A percentile compares a stretch with the other conserved stretches of the same genome.
phyloP scores from a whole-genome alignment of 2,329 filamentous ascomycete species.

The Monilinia aucupariae region DNA sequence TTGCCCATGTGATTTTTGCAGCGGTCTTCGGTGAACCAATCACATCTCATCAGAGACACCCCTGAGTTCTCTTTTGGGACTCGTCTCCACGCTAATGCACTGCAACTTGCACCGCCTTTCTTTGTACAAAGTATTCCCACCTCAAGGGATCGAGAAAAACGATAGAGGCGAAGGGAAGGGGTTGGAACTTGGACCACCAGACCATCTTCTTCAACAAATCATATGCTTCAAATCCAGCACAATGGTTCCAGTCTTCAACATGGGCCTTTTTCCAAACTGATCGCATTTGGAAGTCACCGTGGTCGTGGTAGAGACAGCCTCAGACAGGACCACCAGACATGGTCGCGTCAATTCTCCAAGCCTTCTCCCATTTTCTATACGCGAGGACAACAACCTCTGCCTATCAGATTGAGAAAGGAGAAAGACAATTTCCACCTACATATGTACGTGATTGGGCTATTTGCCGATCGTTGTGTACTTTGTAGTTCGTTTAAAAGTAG shows the following conservation, averaged over 20 bases:
- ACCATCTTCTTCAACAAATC: neutral
- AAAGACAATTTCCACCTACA: neutral
- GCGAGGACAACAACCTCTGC: neutral
- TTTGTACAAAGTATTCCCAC: too few relatives aligned
- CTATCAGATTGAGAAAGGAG: neutral
- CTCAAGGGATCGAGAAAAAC: too few relatives aligned
- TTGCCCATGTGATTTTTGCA: neutral
- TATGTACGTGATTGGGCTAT: neutral
- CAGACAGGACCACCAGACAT: neutral
- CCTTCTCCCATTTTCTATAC: neutral
- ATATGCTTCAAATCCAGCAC: neutral
- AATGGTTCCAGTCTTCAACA: neutral
- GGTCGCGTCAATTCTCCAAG: neutral
- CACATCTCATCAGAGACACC: neutral
- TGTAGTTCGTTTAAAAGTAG: neutral
- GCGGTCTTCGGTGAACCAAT: neutral
- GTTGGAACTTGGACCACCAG: neutral
- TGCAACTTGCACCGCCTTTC: neutral
- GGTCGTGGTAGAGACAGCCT: too few relatives aligned
- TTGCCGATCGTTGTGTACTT: neutral
- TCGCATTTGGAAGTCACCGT: too few relatives aligned
- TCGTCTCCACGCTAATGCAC: neutral
- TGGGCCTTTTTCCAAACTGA: too few relatives aligned
- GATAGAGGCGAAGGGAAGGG: too few relatives aligned
- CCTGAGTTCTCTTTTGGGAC: neutral